phyloP scores from a whole-genome alignment of 306 rosid species.

The Inga oerstediana region DNA sequence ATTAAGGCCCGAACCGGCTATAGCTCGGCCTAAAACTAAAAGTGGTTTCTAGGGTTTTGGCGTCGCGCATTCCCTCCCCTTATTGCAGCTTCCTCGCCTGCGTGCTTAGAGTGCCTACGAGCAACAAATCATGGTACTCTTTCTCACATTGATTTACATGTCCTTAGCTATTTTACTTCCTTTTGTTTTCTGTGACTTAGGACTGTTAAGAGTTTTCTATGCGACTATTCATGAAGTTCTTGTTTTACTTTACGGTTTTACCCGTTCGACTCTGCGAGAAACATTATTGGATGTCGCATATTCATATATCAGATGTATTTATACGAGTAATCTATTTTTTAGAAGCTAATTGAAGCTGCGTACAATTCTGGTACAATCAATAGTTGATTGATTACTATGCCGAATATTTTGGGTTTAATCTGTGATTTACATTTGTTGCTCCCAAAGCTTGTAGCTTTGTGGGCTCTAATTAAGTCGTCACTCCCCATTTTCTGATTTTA shows the following conservation, averaged over 20 bases:
- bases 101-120: slow-evolving; percentile 20
- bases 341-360: not conserved
- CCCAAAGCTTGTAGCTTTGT: not conserved
- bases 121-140: slow-evolving; percentile 36
- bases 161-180: not conserved
- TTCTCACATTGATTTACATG: not conserved
- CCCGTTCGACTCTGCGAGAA: not conserved
- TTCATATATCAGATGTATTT: not conserved
- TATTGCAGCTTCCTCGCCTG: not conserved
- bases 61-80: not conserved
- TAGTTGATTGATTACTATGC: not conserved
- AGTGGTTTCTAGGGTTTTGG: slow-evolving; percentile 37
- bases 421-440: not conserved
- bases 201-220: not conserved
- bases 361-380: not conserved
- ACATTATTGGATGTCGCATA: not conserved
- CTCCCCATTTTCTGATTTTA: not conserved
- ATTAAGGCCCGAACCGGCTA: not conserved
- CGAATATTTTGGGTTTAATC: not conserved
- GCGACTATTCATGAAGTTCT: not conserved
- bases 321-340: not conserved
- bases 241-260: not conserved
- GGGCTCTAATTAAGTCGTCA: not conserved
- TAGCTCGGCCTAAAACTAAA: not conserved
- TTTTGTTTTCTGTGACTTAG: not conserved